phyloP scores from a whole-genome alignment of 495 filamentous ascomycete genomes.

The Talaromyces wortmannii region DNA sequence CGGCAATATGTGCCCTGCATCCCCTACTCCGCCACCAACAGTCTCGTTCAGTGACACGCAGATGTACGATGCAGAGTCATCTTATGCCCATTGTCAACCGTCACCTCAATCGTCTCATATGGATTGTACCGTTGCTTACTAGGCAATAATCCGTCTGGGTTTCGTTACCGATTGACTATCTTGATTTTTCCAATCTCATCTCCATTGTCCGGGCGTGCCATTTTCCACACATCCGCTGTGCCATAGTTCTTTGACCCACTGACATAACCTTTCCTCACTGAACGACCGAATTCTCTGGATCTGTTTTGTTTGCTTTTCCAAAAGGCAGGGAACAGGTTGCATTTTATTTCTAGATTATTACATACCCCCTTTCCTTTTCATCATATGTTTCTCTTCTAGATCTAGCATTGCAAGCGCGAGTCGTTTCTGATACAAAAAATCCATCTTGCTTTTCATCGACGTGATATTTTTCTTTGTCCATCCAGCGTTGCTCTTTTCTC shows the following conservation, averaged over 20 bases:
- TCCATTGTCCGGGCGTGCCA: neutral
- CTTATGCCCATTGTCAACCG: constrained; percentile 25
- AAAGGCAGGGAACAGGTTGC: neutral
- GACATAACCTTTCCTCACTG: constrained; percentile 1
- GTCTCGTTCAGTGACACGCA: constrained; percentile 32
- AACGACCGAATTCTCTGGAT: constrained; percentile 1
- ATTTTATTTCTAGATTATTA: constrained; percentile 9
- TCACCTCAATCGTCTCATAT: constrained; percentile 29
- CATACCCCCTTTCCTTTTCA: constrained; percentile 4
- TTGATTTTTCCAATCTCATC: neutral
- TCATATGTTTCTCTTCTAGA: constrained; percentile 14
- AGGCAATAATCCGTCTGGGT: constrained; percentile 3
- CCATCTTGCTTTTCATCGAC: constrained; percentile 15
- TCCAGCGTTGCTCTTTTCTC: constrained; percentile 9
- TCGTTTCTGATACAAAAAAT: constrained; percentile 29
- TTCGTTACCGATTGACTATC: no score
- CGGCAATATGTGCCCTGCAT: constrained; percentile 27
- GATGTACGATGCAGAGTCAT: constrained; percentile 30
- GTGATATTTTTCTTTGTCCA: constrained; percentile 11
- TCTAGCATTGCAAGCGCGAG: constrained; percentile 49
- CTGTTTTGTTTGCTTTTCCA: constrained; percentile 1
- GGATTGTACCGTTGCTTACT: constrained; percentile 27
- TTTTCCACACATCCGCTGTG: constrained; percentile 3
- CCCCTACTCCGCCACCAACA: constrained; percentile 30
- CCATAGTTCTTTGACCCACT: constrained; percentile 1